Conservation (phyloP, 106 monocot species). For the Agapanthus africanus region DNA sequence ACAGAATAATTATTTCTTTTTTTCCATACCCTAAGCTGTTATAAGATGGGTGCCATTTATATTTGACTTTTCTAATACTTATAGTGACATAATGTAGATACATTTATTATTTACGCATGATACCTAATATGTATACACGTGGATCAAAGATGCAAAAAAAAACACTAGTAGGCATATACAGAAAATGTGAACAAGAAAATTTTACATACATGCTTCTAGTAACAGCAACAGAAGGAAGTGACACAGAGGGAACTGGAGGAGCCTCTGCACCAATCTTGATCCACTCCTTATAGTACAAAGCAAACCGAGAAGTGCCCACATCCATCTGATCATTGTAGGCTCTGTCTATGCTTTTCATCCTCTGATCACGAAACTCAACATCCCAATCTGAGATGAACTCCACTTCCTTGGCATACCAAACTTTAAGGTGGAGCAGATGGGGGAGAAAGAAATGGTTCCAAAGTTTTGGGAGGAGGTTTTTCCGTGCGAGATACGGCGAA, state of each 20-base stretch:
- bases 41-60: too few species aligned
- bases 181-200: slow-evolving; percentile 1
- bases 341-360: slow-evolving; percentile 43
- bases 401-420: slow-evolving; percentile 55
- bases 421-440: slow-evolving; percentile 65
- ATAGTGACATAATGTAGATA: too few species aligned
- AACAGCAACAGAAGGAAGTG: slow-evolving; percentile 37
- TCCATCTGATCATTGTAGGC: slow-evolving; percentile 74
- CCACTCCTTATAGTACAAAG: slow-evolving; percentile 77
- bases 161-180: neutral
- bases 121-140: too few species aligned
- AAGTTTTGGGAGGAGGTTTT: slow-evolving; percentile 50
- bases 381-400: slow-evolving; percentile 29
- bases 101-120: too few species aligned
- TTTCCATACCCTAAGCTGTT: too few species aligned
- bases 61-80: too few species aligned
- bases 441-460: slow-evolving; percentile 81
- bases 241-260: slow-evolving; percentile 40
- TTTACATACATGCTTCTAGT: slow-evolving; percentile 39
- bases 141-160: too few species aligned
- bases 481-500: slow-evolving; percentile 52
- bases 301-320: slow-evolving; percentile 54
- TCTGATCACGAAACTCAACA: slow-evolving; percentile 26
- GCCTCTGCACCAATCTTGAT: slow-evolving; percentile 39
- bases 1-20: too few species aligned